Evolutionary conservation across 352 stramenopile species (phyloP).

Genomic region (Phytophthora aleatoria): DNA sequence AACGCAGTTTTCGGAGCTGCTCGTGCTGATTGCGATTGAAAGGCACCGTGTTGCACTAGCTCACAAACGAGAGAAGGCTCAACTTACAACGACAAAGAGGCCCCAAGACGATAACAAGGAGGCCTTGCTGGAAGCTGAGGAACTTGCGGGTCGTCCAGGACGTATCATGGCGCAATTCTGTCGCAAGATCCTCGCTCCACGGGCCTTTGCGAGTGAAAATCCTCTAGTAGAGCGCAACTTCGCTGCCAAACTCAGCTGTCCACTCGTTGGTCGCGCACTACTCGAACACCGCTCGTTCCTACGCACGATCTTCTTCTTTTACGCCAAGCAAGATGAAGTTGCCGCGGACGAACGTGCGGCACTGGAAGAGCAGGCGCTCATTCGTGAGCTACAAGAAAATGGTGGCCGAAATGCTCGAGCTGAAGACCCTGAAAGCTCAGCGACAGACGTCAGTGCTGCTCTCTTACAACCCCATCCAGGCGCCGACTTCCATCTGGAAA

Average conservation of each 20-base stretch:
- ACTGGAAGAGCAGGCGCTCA: slow-evolving; percentile 21
- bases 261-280: slow-evolving; percentile 45
- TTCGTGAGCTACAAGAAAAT: slow-evolving; percentile 23
- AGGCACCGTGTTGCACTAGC: slow-evolving; percentile 12
- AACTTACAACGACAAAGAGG: slow-evolving; percentile 6
- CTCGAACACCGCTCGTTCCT: slow-evolving; percentile 67
- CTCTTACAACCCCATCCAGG: slow-evolving; percentile 7
- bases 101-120: neutral
- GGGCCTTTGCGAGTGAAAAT: slow-evolving; percentile 22
- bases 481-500: slow-evolving; percentile 46
- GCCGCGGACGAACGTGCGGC: slow-evolving; percentile 25
- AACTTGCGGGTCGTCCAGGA: slow-evolving; percentile 21
- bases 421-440: slow-evolving; percentile 9
- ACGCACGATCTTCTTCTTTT: slow-evolving; percentile 57
- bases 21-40: slow-evolving; percentile 39
- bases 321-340: slow-evolving; percentile 48
- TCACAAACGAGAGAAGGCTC: slow-evolving; percentile 16
- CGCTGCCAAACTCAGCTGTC: slow-evolving; percentile 44
- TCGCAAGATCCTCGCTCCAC: slow-evolving; percentile 39
- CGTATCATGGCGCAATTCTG: slow-evolving; percentile 52
- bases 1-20: slow-evolving; percentile 34
- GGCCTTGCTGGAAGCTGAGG: neutral
- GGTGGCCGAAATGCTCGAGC: neutral
- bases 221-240: slow-evolving; percentile 43
- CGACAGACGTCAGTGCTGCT: slow-evolving; percentile 4